Conservation (phyloP, 768 basidiomycete genomes). For the Russula virescens region DNA sequence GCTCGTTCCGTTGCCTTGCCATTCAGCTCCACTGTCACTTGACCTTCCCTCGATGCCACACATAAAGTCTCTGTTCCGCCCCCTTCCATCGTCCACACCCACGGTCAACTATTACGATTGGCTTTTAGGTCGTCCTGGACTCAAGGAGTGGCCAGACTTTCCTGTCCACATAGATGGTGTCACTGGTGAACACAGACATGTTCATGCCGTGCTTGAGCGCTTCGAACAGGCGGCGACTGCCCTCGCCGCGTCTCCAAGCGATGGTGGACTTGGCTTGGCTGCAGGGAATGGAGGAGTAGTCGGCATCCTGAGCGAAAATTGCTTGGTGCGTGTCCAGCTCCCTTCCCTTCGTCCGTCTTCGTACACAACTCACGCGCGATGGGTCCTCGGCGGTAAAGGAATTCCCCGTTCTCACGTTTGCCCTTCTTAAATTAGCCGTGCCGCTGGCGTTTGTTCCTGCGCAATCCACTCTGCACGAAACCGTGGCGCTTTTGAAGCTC, state of each 20-base stretch:
- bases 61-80: not conserved
- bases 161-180: conserved; percentile 50
- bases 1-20: too few species aligned
- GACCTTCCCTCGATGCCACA: conserved; percentile 3
- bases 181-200: conserved; percentile 43
- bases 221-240: conserved; percentile 54
- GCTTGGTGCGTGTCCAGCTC: conserved; percentile 41
- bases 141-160: conserved; percentile 38
- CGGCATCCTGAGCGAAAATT: conserved; percentile 67
- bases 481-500: conserved; percentile 44
- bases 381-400: conserved; percentile 36
- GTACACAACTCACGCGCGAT: not conserved
- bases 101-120: conserved; percentile 19
- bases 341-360: not conserved
- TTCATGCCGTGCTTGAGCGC: conserved; percentile 44
- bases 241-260: conserved; percentile 31
- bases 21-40: not conserved
- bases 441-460: conserved; percentile 52
- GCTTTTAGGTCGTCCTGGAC: conserved; percentile 5
- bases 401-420: conserved; percentile 44
- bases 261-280: conserved; percentile 54
- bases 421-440: conserved; percentile 43
- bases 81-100: conserved; percentile 11
- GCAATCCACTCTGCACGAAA: conserved; percentile 52
- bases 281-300: conserved; percentile 46